A percentile compares a stretch with the other conserved stretches of the same genome.
phyloP scores from a whole-genome alignment of 1,139 yeast species.

The Blastobotrys serpentis region DNA sequence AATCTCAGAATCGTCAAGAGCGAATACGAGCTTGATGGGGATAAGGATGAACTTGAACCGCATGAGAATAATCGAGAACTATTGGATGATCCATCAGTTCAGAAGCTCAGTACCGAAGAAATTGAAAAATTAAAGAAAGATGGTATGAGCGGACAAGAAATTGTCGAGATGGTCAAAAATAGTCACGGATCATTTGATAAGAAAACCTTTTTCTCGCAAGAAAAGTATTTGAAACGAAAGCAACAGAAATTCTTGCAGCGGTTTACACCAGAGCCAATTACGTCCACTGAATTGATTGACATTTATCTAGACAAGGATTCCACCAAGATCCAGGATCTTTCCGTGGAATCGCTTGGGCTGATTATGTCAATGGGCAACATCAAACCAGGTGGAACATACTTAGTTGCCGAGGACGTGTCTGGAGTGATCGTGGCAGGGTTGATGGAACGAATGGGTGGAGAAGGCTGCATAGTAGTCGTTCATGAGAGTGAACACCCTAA shows the following conservation, averaged over 20 bases:
- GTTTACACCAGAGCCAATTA: conserved; percentile 77
- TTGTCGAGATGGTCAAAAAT: conserved; percentile 77
- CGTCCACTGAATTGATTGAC: conserved; percentile 72
- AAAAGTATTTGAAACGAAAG: conserved; percentile 85
- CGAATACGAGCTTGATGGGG: conserved; percentile 32
- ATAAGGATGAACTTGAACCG: conserved; percentile 30
- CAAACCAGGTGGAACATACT: conserved; percentile 83
- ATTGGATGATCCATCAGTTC: conserved; percentile 74
- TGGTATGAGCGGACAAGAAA: conserved; percentile 65
- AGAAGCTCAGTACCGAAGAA: conserved; percentile 68
- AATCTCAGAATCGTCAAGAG: conserved; percentile 29
- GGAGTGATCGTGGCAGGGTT: conserved; percentile 80
- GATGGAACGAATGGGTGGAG: conserved; percentile 85
- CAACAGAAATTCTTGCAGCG: conserved; percentile 86
- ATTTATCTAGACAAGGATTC: conserved; percentile 74
- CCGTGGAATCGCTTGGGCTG: conserved; percentile 78
- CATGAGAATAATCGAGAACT: conserved; percentile 64
- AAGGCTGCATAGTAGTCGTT: conserved; percentile 70
- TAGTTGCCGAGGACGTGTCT: conserved; percentile 88
- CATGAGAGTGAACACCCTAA: conserved; percentile 96
- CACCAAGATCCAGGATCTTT: conserved; percentile 71
- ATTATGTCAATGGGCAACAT: conserved; percentile 76
- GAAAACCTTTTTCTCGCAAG: conserved; percentile 87
- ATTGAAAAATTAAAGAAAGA: conserved; percentile 72
- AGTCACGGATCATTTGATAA: conserved; percentile 85